Evolutionary conservation across 345 rosid species (phyloP).

Genomic region (Brassica rapa): DNA sequence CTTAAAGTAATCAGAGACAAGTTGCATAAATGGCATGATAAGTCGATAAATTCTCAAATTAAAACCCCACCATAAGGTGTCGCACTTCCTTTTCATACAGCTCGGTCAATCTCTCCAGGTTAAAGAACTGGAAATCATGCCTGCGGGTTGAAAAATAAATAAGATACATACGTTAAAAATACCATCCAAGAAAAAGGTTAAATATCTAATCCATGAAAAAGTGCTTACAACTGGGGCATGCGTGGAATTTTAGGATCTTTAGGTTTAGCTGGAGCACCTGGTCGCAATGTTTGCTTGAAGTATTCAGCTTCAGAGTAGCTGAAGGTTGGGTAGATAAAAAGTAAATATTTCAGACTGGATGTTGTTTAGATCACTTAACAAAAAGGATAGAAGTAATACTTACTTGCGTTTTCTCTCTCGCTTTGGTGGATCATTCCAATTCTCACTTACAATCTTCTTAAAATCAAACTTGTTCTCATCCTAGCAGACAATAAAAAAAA

Average conservation of each 20-base stretch:
- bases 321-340: constrained; percentile 49
- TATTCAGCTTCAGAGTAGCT: constrained; percentile 96
- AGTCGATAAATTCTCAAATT: constrained; percentile 14
- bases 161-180: background rate
- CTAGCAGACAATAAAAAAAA: constrained; percentile 32
- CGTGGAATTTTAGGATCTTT: constrained; percentile 98
- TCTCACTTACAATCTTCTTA: constrained; percentile 89
- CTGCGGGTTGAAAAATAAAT: constrained; percentile 45
- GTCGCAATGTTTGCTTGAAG: constrained; percentile 95
- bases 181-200: background rate
- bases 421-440: constrained; percentile 96
- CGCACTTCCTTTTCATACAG: constrained; percentile 98
- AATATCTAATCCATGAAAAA: background rate
- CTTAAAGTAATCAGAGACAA: constrained; percentile 39
- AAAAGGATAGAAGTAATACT: constrained; percentile 22
- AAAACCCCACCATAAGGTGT: constrained; percentile 78
- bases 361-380: constrained; percentile 6
- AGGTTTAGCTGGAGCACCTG: constrained; percentile 90
- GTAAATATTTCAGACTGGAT: constrained; percentile 19
- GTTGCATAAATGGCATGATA: constrained; percentile 12
- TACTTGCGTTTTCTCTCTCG: constrained; percentile 99
- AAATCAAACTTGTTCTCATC: constrained; percentile 92
- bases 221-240: constrained; percentile 90
- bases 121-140: constrained; percentile 97
- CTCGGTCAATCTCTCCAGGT: constrained; percentile 76